Percentiles rank a stretch among this genome's conserved stretches.
These are phyloP conservation scores for Linderniella brevidens DNA, from an alignment of 257 asterid species.

Conservation along the genomic window DNA sequence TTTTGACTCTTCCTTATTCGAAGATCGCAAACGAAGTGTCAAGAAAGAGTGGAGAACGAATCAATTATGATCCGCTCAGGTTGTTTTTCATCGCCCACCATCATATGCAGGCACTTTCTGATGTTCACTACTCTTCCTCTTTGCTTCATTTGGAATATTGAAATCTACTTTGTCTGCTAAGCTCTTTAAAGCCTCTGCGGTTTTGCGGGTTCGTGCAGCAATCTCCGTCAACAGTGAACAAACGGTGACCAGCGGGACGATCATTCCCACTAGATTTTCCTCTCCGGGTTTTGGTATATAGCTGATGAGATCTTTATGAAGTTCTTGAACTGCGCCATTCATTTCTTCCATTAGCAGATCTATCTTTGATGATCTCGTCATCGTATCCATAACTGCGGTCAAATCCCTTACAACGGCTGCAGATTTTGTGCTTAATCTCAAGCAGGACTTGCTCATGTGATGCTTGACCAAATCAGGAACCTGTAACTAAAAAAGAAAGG, in stretches of 20 bases:
- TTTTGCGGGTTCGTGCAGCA: slow-evolving; percentile 36
- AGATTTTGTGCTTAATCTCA: slow-evolving; percentile 22
- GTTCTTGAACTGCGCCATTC: slow-evolving; percentile 39
- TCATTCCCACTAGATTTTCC: slow-evolving; percentile 17
- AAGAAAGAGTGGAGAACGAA: too few species aligned
- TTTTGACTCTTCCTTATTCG: too few species aligned
- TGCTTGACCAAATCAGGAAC: slow-evolving; percentile 16
- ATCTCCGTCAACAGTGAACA: slow-evolving; percentile 49
- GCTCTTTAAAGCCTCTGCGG: slow-evolving; percentile 26
- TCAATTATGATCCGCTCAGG: too few species aligned
- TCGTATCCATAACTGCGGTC: slow-evolving; percentile 20
- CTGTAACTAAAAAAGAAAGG: background rate
- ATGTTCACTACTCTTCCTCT: slow-evolving; percentile 12
- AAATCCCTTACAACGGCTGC: slow-evolving; percentile 41
- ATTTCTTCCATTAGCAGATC: slow-evolving; percentile 31
- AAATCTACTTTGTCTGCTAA: slow-evolving; percentile 49
- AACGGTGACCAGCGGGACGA: slow-evolving; percentile 36
- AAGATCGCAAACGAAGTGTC: too few species aligned
- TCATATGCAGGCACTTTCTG: too few species aligned
- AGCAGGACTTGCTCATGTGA: slow-evolving; percentile 33
- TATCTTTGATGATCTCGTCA: slow-evolving; percentile 35
- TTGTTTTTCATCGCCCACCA: too few species aligned
- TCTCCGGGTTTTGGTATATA: slow-evolving; percentile 11
- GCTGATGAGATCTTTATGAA: slow-evolving; percentile 32
- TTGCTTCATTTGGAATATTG: slow-evolving; percentile 18